Conservation (phyloP, 225 moss, liverwort and hornwort species). For the Marchantia polymorpha region DNA sequence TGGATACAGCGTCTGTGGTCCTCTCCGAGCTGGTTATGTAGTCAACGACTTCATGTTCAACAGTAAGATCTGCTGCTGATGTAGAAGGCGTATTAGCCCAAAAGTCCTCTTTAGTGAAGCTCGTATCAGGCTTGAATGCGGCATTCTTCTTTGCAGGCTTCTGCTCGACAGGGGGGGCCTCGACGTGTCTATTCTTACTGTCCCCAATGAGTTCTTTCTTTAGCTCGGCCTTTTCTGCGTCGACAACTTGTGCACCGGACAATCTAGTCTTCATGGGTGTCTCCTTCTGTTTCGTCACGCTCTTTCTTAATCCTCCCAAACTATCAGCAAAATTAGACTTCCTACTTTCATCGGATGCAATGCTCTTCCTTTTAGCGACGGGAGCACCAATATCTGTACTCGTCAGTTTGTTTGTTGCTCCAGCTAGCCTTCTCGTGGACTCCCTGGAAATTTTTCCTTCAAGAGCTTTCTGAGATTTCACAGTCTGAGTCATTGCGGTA, state of each 20-base stretch:
- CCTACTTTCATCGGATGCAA: neutral
- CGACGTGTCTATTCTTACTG: constrained; percentile 11
- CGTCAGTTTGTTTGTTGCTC: constrained; percentile 11
- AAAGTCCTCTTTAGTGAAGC: constrained; percentile 43
- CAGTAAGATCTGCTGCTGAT: constrained; percentile 16
- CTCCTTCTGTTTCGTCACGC: constrained; percentile 13
- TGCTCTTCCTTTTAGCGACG: constrained; percentile 4
- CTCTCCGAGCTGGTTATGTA: constrained; percentile 1
- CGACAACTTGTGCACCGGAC: neutral
- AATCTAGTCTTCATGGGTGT: constrained; percentile 4
- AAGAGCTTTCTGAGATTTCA: constrained; percentile 31
- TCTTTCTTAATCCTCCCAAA: constrained; percentile 20
- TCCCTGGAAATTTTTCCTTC: constrained; percentile 31
- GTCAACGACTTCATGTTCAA: constrained; percentile 26
- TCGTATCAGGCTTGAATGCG: constrained; percentile 22
- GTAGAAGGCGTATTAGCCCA: constrained; percentile 29
- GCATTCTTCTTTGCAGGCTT: constrained; percentile 6
- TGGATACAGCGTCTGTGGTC: constrained; percentile 10
- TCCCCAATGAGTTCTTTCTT: constrained; percentile 1
- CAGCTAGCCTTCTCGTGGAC: constrained; percentile 12
- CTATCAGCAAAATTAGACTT: constrained; percentile 16
- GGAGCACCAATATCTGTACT: neutral
- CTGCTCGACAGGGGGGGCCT: neutral
- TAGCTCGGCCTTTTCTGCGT: constrained; percentile 5
- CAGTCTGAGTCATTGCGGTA: constrained; percentile 48